phyloP scores from a whole-genome alignment of 73 alveolate genomes.

The Paramecium tetraurelia region DNA sequence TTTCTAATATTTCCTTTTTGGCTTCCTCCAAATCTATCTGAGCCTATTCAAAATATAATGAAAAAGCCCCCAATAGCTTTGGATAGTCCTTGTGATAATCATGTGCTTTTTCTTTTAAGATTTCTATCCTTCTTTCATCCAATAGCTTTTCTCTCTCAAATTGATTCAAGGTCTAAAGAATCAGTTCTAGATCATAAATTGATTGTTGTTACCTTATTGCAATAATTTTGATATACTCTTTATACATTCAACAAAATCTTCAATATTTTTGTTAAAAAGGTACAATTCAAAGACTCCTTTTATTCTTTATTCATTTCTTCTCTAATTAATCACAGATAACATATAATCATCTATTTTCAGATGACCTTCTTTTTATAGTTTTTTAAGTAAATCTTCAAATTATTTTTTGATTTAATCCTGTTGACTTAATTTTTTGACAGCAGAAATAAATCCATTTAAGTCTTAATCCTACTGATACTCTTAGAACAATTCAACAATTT shows the following conservation, averaged over 20 bases:
- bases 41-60: slow-evolving; percentile 26
- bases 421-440: background rate
- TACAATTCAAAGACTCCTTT: slow-evolving; percentile 44
- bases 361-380: background rate
- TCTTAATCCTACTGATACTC: background rate
- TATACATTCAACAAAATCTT: slow-evolving; percentile 12
- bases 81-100: slow-evolving; percentile 1
- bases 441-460: background rate
- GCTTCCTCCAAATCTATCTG: background rate
- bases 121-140: background rate
- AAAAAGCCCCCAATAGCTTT: slow-evolving; percentile 23
- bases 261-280: background rate
- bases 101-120: background rate
- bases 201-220: background rate
- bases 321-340: background rate
- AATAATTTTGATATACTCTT: background rate
- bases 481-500: background rate
- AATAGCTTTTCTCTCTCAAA: background rate
- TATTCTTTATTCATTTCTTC: background rate
- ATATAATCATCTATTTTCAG: background rate
- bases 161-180: background rate
- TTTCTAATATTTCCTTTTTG: background rate
- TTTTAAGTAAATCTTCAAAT: background rate
- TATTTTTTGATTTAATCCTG: background rate
- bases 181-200: background rate